These are phyloP conservation scores for Hypoxylon fuscum DNA, from an alignment of 495 filamentous ascomycete genomes.

Conservation along the genomic window DNA sequence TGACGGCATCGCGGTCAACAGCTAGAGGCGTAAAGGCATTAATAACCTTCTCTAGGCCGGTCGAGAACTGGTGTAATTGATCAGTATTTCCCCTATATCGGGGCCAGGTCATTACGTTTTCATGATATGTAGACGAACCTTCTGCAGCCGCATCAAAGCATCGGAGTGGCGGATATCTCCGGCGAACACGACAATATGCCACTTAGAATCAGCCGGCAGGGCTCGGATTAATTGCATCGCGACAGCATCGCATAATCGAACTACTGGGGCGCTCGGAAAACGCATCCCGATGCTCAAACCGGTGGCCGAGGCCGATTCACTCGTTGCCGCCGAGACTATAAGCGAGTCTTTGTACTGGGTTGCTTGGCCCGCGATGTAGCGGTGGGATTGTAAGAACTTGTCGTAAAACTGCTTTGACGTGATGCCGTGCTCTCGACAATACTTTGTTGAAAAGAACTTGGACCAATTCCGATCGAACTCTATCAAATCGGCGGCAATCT, in stretches of 20 bases:
- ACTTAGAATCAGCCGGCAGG: conserved; percentile 63
- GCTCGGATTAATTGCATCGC: conserved; percentile 62
- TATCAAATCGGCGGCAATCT: conserved; percentile 75
- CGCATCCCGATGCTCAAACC: conserved; percentile 64
- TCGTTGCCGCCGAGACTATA: conserved; percentile 51
- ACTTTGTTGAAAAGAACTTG: conserved; percentile 62
- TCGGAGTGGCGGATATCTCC: conserved; percentile 56
- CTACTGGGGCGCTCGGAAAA: conserved; percentile 64
- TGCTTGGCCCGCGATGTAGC: conserved; percentile 72
- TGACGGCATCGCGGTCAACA: conserved; percentile 63
- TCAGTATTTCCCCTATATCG: background rate
- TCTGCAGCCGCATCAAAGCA: conserved; percentile 47
- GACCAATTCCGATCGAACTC: conserved; percentile 77
- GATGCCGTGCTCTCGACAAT: conserved; percentile 46
- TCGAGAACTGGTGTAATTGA: conserved; percentile 38
- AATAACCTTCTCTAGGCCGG: conserved; percentile 46
- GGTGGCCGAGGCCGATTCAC: conserved; percentile 45
- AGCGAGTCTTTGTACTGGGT: conserved; percentile 63
- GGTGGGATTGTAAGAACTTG: conserved; percentile 66
- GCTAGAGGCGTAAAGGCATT: conserved; percentile 55
- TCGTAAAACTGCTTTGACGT: conserved; percentile 61
- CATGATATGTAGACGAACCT: conserved; percentile 52
- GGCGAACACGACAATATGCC: conserved; percentile 69
- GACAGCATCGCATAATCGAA: conserved; percentile 66
- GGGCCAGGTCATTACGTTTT: too few relatives aligned